Evolutionary conservation across 352 stramenopile species (phyloP).

Genomic region (Globisporangium apiculatum): DNA sequence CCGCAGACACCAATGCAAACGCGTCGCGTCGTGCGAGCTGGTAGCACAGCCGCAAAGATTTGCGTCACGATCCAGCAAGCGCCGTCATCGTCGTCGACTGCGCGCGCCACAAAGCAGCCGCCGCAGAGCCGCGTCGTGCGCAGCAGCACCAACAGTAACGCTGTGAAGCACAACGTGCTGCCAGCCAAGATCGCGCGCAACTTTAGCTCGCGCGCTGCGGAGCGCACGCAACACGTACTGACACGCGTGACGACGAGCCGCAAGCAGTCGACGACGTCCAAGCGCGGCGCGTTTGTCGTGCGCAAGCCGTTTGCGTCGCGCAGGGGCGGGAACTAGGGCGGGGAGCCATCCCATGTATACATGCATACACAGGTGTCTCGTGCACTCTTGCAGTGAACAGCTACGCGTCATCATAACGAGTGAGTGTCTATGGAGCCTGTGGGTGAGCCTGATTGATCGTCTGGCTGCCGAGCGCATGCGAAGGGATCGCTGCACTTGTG

Average conservation of each 20-base stretch:
- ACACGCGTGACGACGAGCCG: conserved; percentile 7
- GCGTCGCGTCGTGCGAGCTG: conserved; percentile 19
- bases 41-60: conserved; percentile 27
- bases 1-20: background rate
- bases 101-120: conserved; percentile 2
- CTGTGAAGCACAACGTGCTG: conserved; percentile 10
- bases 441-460: too few species aligned
- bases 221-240: conserved; percentile 5
- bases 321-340: conserved; percentile 5
- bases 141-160: conserved; percentile 22
- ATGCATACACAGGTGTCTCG: too few species aligned
- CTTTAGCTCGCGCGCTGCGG: conserved; percentile 7
- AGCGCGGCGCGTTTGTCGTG: conserved; percentile 42
- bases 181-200: conserved; percentile 10
- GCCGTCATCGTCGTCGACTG: background rate
- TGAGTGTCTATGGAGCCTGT: too few species aligned
- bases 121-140: conserved; percentile 12
- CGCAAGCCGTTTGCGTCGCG: conserved; percentile 35
- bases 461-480: too few species aligned
- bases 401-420: too few species aligned
- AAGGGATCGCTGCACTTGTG: background rate
- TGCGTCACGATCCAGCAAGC: conserved; percentile 26
- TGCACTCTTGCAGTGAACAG: too few species aligned
- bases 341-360: too few species aligned
- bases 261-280: conserved; percentile 18